These are phyloP conservation scores for Penicillium polonicum DNA, from an alignment of 2,329 filamentous ascomycete species.

Conservation along the genomic window DNA sequence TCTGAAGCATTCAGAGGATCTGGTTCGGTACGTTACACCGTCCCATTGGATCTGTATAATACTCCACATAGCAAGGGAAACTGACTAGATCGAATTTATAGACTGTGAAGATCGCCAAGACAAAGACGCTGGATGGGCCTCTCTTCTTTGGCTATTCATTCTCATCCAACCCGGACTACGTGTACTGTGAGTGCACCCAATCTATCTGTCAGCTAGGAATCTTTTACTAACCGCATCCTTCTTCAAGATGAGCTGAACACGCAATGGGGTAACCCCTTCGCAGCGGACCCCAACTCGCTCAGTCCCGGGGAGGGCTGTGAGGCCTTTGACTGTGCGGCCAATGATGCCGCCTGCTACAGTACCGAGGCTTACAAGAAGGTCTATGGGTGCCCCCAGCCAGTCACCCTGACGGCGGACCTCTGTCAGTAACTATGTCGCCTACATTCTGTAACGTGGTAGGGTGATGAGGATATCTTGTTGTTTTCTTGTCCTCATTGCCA, in stretches of 20 bases:
- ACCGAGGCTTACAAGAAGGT: conserved; percentile 27
- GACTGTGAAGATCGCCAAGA: conserved; percentile 28
- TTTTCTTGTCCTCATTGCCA: conserved; percentile 2
- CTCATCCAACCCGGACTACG: conserved; percentile 25
- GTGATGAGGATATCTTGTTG: conserved; percentile 5
- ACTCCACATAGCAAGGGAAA: conserved; percentile 5
- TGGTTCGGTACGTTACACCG: conserved; percentile 23
- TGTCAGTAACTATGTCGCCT: conserved; percentile 18
- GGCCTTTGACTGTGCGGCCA: conserved; percentile 26
- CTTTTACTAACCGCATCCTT: conserved; percentile 10
- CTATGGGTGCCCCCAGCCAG: conserved; percentile 26
- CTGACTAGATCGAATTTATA: conserved; percentile 17
- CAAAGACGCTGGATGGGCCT: conserved; percentile 29
- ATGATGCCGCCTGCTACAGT: conserved; percentile 27
- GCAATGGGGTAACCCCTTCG: conserved; percentile 28
- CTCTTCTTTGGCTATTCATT: conserved; percentile 31
- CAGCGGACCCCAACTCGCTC: conserved; percentile 24
- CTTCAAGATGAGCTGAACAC: conserved; percentile 26
- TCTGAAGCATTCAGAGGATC: conserved; percentile 23
- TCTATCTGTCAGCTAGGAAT: conserved; percentile 3
- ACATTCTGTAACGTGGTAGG: conserved; percentile 5
- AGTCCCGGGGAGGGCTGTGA: conserved; percentile 27
- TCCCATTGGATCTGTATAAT: background rate
- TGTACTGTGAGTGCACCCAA: conserved; percentile 23
- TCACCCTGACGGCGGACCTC: conserved; percentile 21